Conservation (phyloP, 805 yeast species). For the Saccharomyces jurei region DNA sequence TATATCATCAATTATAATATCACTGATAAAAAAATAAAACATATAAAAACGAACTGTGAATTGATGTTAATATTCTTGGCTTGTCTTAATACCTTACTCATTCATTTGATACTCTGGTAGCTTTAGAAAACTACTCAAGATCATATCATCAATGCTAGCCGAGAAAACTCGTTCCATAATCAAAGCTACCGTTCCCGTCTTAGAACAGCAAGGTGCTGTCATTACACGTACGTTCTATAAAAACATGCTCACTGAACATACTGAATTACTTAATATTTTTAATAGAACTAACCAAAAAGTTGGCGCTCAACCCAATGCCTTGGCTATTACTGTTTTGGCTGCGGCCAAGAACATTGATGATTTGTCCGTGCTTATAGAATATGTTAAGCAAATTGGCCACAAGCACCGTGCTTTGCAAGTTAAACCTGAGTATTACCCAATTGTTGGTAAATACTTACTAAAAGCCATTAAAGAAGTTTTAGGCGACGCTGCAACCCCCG, state of each 20-base stretch:
- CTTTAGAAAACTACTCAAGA: not conserved
- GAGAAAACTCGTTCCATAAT: conserved; percentile 31
- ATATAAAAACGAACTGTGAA: not conserved
- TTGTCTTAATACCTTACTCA: not conserved
- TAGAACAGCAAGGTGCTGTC: conserved; percentile 46
- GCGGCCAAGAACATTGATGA: conserved; percentile 60
- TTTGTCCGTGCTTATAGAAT: conserved; percentile 42
- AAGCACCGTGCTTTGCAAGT: conserved; percentile 63
- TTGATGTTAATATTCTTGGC: not conserved
- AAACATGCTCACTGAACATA: conserved; percentile 45
- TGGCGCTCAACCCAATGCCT: conserved; percentile 52
- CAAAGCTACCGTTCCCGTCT: conserved; percentile 46
- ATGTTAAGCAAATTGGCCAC: conserved; percentile 51
- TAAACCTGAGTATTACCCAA: conserved; percentile 54
- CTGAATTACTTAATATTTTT: conserved; percentile 52
- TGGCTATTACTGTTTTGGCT: conserved; percentile 52
- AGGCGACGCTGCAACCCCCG: conserved; percentile 54
- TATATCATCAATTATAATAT: not conserved
- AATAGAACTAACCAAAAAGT: conserved; percentile 49
- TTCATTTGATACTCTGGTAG: not conserved
- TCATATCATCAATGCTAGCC: conserved; percentile 21
- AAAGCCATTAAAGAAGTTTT: conserved; percentile 46
- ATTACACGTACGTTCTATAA: conserved; percentile 49
- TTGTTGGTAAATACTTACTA: conserved; percentile 53
- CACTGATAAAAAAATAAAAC: not conserved